These are phyloP conservation scores for Anthoceros angustus DNA, from an alignment of 225 moss, liverwort and hornwort genomes.

Conservation along the genomic window DNA sequence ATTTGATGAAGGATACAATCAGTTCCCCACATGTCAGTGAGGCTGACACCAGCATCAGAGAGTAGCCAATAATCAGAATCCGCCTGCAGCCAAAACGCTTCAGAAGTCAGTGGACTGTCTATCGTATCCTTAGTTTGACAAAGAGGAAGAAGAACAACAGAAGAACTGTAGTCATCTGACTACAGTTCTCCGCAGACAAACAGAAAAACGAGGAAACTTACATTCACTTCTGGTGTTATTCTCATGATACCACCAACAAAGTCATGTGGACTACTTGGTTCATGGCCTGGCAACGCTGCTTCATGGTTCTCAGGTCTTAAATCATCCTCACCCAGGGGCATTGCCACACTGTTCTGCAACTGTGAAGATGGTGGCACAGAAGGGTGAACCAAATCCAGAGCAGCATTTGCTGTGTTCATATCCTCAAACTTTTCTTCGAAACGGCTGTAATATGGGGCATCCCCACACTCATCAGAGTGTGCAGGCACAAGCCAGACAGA, in stretches of 20 bases:
- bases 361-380: slow-evolving; percentile 16
- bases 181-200: background rate
- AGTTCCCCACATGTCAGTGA: slow-evolving; percentile 76
- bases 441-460: slow-evolving; percentile 23
- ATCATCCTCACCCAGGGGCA: slow-evolving; percentile 5
- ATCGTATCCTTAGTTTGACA: too few relatives aligned
- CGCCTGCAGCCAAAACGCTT: slow-evolving; percentile 22
- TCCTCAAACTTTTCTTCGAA: slow-evolving; percentile 79
- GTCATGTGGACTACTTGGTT: slow-evolving; percentile 44
- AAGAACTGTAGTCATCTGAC: background rate
- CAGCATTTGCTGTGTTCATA: slow-evolving; percentile 37
- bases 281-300: slow-evolving; percentile 29
- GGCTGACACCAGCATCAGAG: slow-evolving; percentile 59
- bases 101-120: background rate
- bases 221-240: slow-evolving; percentile 68
- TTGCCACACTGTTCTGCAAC: background rate
- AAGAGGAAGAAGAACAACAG: background rate
- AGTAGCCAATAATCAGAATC: slow-evolving; percentile 76
- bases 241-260: slow-evolving; percentile 66
- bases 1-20: slow-evolving; percentile 48
- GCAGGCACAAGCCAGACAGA: background rate
- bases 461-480: background rate
- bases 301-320: slow-evolving; percentile 29
- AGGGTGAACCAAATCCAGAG: slow-evolving; percentile 33
- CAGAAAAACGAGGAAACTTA: slow-evolving; percentile 13